These are phyloP conservation scores for Piromyces finnis DNA, from an alignment of 192 early-diverging fungal species.

Conservation along the genomic window DNA sequence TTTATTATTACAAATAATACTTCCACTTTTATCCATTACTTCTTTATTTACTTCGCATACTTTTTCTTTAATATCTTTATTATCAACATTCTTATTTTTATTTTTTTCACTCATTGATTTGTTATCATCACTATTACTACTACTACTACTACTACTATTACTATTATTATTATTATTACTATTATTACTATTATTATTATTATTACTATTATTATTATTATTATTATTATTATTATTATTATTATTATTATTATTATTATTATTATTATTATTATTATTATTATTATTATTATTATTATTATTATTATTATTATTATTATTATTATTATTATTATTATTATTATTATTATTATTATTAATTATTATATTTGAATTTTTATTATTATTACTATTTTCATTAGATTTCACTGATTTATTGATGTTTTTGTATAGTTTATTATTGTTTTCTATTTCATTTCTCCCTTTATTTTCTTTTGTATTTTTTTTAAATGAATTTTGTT, in stretches of 20 bases:
- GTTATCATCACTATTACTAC: background rate
- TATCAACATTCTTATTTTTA: no score
- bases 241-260: background rate
- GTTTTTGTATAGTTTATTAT: no score
- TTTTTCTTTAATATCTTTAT: no score
- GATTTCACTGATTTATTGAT: no score
- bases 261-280: background rate
- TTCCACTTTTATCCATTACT: no score
- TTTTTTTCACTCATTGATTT: no score
- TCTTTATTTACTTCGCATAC: no score
- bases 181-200: background rate
- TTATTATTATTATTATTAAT: background rate
- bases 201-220: background rate
- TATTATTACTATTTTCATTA: background rate
- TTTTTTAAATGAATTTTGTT: no score
- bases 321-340: background rate
- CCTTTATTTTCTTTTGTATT: no score
- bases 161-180: background rate
- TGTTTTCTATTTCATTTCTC: no score
- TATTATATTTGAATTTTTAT: background rate
- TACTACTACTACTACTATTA: background rate
- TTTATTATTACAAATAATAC: no score
- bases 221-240: background rate
- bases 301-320: background rate
- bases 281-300: background rate